phyloP scores from a whole-genome alignment of 2,329 filamentous ascomycete genomes.

The Furcasterigmium sp. region DNA sequence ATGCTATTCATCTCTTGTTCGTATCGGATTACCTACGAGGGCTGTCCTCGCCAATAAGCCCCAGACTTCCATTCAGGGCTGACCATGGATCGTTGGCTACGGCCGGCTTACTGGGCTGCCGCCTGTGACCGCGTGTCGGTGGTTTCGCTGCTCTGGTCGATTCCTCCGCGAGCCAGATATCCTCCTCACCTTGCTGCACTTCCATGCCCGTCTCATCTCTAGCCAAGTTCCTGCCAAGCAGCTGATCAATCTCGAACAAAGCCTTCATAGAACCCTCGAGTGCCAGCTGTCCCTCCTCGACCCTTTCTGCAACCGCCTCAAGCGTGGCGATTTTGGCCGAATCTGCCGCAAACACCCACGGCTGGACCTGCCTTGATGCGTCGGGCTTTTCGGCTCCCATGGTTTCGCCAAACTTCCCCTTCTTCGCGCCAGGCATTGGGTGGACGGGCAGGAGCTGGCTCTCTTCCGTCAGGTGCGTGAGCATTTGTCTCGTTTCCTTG shows the following conservation, averaged over 20 bases:
- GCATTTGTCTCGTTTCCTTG: constrained; percentile 41
- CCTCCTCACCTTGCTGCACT: constrained; percentile 20
- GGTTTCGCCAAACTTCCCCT: constrained; percentile 39
- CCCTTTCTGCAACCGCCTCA: constrained; percentile 52
- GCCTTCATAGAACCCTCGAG: constrained; percentile 46
- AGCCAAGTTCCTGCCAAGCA: constrained; percentile 34
- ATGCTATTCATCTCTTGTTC: background rate
- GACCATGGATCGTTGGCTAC: constrained; percentile 42
- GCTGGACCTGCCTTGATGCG: constrained; percentile 39
- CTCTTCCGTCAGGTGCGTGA: constrained; percentile 54
- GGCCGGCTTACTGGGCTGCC: constrained; percentile 13
- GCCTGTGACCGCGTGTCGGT: background rate
- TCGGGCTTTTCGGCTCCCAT: constrained; percentile 31
- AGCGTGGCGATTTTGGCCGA: constrained; percentile 54
- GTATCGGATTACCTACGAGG: background rate
- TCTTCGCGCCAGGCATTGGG: constrained; percentile 33
- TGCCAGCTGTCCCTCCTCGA: constrained; percentile 53
- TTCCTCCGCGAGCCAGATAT: constrained; percentile 30
- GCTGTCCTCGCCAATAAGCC: constrained; percentile 37
- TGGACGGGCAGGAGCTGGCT: constrained; percentile 55
- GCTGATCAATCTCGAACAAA: constrained; percentile 41
- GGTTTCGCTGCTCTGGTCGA: constrained; percentile 18
- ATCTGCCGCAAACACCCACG: constrained; percentile 57
- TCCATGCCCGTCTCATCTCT: constrained; percentile 15
- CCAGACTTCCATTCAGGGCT: constrained; percentile 46